A percentile compares a stretch with the other conserved stretches of the same genome.
Conservation (phyloP, 306 rosid genomes). For the Acacia melanoxylon region DNA sequence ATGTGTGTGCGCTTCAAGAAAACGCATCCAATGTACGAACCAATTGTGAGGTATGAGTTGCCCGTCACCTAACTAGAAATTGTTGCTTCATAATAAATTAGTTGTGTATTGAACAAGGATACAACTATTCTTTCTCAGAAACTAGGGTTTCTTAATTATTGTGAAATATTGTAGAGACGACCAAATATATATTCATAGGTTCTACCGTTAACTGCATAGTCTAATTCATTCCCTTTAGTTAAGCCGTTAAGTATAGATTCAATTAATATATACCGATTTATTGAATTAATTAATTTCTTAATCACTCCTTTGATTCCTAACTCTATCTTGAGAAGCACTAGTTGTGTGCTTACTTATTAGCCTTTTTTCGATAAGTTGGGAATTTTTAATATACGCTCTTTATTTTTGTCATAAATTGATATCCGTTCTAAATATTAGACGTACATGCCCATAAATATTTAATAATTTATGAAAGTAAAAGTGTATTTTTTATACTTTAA, state of each 20-base stretch:
- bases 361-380: background rate
- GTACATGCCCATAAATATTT: too few relatives aligned
- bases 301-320: background rate
- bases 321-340: background rate
- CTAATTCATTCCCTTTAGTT: background rate
- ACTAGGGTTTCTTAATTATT: background rate
- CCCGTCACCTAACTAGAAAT: background rate
- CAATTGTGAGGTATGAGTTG: background rate
- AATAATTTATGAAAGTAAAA: too few relatives aligned
- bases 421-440: background rate
- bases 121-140: conserved; percentile 16
- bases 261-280: background rate
- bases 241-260: background rate
- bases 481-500: too few relatives aligned
- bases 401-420: background rate
- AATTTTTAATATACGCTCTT: background rate
- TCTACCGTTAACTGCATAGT: background rate
- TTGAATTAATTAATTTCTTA: background rate
- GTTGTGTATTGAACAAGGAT: conserved; percentile 40
- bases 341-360: background rate
- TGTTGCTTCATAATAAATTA: conserved; percentile 39
- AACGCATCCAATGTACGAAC: background rate
- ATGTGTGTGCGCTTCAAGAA: too few relatives aligned
- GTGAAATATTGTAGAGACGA: conserved; percentile 7
- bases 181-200: conserved; percentile 10